Base-by-base conservation (phyloP, 169 alveolate genomes). In the Plasmodium gonderi region DNA sequence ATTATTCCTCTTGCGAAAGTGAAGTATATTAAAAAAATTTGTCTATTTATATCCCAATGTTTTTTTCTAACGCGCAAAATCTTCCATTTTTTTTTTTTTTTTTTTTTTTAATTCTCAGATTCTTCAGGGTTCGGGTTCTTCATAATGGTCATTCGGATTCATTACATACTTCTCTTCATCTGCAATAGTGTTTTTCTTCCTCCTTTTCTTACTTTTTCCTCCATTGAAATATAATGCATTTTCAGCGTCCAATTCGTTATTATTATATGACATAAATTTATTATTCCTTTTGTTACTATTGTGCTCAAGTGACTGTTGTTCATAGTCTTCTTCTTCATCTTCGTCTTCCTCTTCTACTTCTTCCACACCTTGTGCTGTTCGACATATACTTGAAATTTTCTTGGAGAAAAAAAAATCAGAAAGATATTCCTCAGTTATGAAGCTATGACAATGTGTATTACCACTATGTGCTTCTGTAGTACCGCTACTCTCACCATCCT, bases 361-460 rank as follows among this genome's bases (percentile, higher is more conserved):
- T 5, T 29, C 51, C 14, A n/a, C 80, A 5, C 51, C 80, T 36
- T 72, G 80, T 36, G 17, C 65, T 12, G 1, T 23, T 8, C 64
- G 51, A 29, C 33, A n/a, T 45, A 72, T 29, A 23, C n/a, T 72
- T 1, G 80, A 29, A 26, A 31, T 72, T 26, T 26, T 72, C 26
- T 72, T 72, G 45, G 80, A 72, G 51, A 36, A 72, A 72, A 72
- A 72, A n/a, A 72, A 72, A 36, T 31, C 26, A 0, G 64, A 40
- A 14, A 72, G 51, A n/a, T 31, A 12, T 36, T 72, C 80, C 20
- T 72, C 80, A 20, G 80, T 36, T 40, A 72, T 38, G 80, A 14
- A 36, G 17, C 51, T 23, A 1, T 26, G 33, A 8, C 36, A 60
- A n/a, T 23, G 17, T 6, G n/a, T 65, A 65, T 20, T 65, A 60